Evolutionary conservation across 495 filamentous ascomycete species (phyloP).

Genomic region (Neurospora discreta): DNA sequence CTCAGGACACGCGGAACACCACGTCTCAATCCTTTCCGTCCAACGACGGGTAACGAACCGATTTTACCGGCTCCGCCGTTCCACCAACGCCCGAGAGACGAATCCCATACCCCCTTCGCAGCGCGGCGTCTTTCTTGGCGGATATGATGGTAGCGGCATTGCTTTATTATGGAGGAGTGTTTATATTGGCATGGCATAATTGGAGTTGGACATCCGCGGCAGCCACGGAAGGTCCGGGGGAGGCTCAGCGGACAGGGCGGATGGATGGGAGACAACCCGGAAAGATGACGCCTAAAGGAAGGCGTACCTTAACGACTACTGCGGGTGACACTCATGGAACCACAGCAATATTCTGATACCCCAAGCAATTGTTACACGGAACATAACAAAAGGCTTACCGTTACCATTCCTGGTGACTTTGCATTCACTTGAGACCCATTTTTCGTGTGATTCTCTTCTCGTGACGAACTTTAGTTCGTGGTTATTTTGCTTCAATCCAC

Average conservation of each 20-base stretch:
- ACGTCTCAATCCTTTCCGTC: not conserved
- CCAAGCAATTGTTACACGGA: not conserved
- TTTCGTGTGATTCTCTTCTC: not conserved
- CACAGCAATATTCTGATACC: not conserved
- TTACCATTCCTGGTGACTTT: not conserved
- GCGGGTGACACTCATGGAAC: not conserved
- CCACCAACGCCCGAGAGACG: not conserved
- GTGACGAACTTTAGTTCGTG: not conserved
- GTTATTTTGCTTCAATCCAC: not conserved
- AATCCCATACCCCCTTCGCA: not conserved
- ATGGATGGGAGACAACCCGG: not conserved
- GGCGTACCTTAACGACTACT: not conserved
- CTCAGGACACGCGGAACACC: not conserved
- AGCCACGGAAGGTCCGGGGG: not conserved
- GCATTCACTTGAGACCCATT: not conserved
- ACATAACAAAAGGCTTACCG: not conserved
- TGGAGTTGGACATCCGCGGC: not conserved
- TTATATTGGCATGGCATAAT: not conserved
- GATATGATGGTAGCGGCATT: not conserved
- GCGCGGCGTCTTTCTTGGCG: not conserved
- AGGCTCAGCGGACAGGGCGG: not conserved
- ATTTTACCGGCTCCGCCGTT: not conserved
- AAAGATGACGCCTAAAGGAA: not conserved
- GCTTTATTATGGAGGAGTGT: not conserved
- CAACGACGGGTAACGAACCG: not conserved